Base-by-base conservation (phyloP, 1,284 basidiomycete species). In the Sporisorium exsertum region DNA sequence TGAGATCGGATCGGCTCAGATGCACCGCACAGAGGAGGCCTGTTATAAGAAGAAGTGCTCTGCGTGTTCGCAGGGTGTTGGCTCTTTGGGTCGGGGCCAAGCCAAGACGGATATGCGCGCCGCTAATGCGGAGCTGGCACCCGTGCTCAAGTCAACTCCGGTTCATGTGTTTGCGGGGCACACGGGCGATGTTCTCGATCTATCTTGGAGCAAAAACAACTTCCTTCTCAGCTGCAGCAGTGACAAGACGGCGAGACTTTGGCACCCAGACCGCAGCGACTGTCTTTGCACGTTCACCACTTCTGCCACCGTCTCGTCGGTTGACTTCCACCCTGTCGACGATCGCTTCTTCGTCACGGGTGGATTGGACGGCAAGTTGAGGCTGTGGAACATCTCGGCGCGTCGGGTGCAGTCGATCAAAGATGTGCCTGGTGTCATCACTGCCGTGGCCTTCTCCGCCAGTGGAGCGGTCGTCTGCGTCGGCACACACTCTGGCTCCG, bases 201-300 rank as follows among this genome's bases (percentile, higher is more conserved):
- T 87, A 15, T 81, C 80, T 20, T 87, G 86, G 86, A 85, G 83
- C 70, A 87, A 86, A 78, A 86, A 86, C 77, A 84, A 84, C 69
- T 87, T 87, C 62, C 75, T 87, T 10, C 76, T 86, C 18, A 81
- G 80, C 9, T 81, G 82, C n/a, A 80, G 80, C 49, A 86, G 85
- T 82, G 86, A 87, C 72, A 86, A 86, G 80, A 86, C 85, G 1
- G 86, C 85, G 0, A 67, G 84, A 40, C 72, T 87, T 15, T 87
- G 86, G 86, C 86, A 87, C 67, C 72, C 86, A 5, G 79, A 82
- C 18, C 68, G 83, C 9, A 56, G 56, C 16, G 83, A 84, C 26
- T 86, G 84, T 59, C 71, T 87, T 5, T 84, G 85, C 58, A 81
- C 84, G 0, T 87, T 87, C 64, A 72, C 81, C 59, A 86, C 87